Base-by-base conservation (phyloP, 148 eudicot species). In the Chenopodium berlandieri region DNA sequence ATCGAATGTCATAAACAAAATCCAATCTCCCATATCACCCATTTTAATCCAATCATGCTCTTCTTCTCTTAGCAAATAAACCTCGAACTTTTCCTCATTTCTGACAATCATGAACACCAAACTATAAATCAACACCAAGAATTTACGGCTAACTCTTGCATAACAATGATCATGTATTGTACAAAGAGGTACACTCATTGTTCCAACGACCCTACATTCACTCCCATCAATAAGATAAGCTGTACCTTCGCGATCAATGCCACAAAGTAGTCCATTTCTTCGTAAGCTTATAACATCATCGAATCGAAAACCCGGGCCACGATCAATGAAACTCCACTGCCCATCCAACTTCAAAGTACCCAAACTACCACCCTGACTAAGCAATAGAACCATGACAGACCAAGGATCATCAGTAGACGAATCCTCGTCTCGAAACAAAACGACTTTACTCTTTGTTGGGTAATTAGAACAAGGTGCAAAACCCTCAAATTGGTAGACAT, bases 231-330 rank as follows among this genome's bases (percentile, higher is more conserved):
- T 52, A 19, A 16, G 48, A 72, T 79, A 68, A 17, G 30, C 66
- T 19, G 72, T 54, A 30, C 81, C 81, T 79, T 52, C 63, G 4
- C 81, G 75, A 69, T 79, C 81, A 69, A 79, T 52, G 30, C 63
- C 75, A 11, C 34, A 79, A 52, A 69, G 62, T 17, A 2, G 6
- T 56, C 62, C 62, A 56, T 14, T 19, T 14, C 20, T 19, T 0
- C 22, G 22, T 19, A 16, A 56, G 22, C 62, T 56, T 56, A 56
- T 56, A 14, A 56, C 62, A 56, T 56, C 62, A 3, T 56, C 62
- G 62, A 56, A 56, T 12, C 22, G 62, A 56, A 17, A 56, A 12
- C 62, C 62, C 20, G 62, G 62, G 62, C 62, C 62, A 14, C 4
- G 22, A 56, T 56, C 62, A 56, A 56, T 17, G 62, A 14, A 56